Base-by-base conservation (phyloP, 2,329 filamentous ascomycete species). In the Xylaria sp. region DNA sequence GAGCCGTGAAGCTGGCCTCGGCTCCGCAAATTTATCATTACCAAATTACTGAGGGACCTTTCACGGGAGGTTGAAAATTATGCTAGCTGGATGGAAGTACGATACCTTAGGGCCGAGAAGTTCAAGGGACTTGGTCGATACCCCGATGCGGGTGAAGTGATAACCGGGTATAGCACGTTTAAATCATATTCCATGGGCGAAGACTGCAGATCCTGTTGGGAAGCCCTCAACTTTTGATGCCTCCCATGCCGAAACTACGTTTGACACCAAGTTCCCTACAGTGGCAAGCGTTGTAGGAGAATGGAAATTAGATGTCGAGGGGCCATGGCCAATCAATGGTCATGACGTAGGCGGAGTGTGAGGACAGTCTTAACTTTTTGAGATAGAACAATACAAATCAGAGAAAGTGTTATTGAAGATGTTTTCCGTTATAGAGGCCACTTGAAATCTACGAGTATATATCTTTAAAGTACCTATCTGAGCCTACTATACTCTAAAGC, bases 311-410 rank as follows among this genome's bases (percentile, higher is more conserved):
- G 41, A 61, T 46, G 61, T 5, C 18, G 28, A 37, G 34, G 15
- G 9, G 39, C 34, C n/a, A 39, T 58, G 28, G 52, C 44, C 59
- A 23, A 39, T 37, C 59, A 23, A 39, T 37, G 41, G 13, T 46
- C 18, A 15, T 13, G 37, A 34, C 15, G 54, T 39, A 23, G 31
- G 25, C 50, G 23, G 31, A 65, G 18, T 13, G 25, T 65, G 2
- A n/a, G 44, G n/a, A 52, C 44, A 58, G 58, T 44, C 37, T 28
- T 51, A 28, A 46, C 9, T 66, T 67, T 68, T 68, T 63, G 46
- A 60, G 23, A 69, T 69, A 69, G 57, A 69, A 13, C 44, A 69
- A 66, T 58, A 69, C 13, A 57, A 66, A 62, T 52, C 46, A 23
- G 9, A 50, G 46, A 50, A 23, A 50, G 9, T 50, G 20, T 63